Base-by-base conservation (phyloP, 192 early-diverging fungal genomes). In the Backusella parvicylindrica region DNA sequence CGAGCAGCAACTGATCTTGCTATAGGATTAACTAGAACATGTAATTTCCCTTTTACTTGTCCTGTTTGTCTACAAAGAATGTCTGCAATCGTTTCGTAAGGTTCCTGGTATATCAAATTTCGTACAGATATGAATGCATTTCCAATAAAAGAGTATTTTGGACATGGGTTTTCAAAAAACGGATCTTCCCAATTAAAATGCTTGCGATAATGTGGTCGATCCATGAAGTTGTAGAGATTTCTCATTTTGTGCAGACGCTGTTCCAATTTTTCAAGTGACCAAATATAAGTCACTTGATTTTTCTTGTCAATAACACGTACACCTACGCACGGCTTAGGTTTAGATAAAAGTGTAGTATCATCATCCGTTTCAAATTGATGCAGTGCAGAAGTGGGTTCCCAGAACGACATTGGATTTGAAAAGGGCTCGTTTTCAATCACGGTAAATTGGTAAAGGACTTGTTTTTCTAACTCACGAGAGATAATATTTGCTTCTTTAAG, bases 401-500 rank as follows among this genome's bases (percentile, higher is more conserved):
- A 86, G 65, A 75, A 84, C 0, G 88, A 89, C 6, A 84, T 23
- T 7, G 83, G 84, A 43, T 86, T 85, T 18, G 83, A 81, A 12
- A 84, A 84, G 0, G 76, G 80, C 26, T 82, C 88, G 36, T 87
- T 89, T 31, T 92, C 91, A 40, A 94, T 77, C 21, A 96, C 84
- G 13, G 90, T 88, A 73, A 96, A 92, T 76, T 97, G 95, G 79
- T 94, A 98, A 2, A 92, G 77, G 13, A 94, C 91, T 37, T 93
- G 82, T 56, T 93, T 95, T 7, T 81, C 85, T 18, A 97, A 83
- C 79, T 98, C 96, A 43, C 89, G 88, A 76, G 92, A 86, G 30
- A 95, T 95, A 12, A 97, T 87, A 73, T 97, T 98, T 53, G 95
- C 96, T 76, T 97, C 94, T 80, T 97, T 97, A 53, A 98, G 78